These are phyloP conservation scores for Babesia bovis DNA, from an alignment of 169 alveolate genomes.

Conservation along the genomic window DNA sequence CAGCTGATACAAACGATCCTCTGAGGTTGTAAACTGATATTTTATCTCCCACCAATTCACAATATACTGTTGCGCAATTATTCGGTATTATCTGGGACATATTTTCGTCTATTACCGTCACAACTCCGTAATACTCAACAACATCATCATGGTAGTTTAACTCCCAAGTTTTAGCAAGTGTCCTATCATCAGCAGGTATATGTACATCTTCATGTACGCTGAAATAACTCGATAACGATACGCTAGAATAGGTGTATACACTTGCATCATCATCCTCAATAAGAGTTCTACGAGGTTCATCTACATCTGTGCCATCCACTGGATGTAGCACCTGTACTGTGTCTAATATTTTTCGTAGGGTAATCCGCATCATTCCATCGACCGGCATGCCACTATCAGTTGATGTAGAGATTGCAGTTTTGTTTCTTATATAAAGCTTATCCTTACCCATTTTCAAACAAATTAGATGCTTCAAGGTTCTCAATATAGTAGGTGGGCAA, in stretches of 20 bases:
- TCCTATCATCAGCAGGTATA: constrained; percentile 11
- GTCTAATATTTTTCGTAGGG: constrained; percentile 4
- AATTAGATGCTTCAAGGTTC: constrained; percentile 57
- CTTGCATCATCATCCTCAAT: constrained; percentile 22
- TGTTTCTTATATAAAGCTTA: constrained; percentile 26
- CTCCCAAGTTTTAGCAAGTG: neutral
- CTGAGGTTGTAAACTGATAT: constrained; percentile 9
- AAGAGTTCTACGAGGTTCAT: neutral
- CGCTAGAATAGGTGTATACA: constrained; percentile 60
- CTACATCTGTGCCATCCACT: neutral
- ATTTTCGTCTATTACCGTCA: constrained; percentile 55
- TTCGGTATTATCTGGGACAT: constrained; percentile 4
- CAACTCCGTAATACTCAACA: constrained; percentile 46
- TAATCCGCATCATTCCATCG: neutral
- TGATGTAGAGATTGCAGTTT: neutral
- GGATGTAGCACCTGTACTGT: neutral
- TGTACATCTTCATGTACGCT: constrained; percentile 26
- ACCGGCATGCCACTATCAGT: neutral
- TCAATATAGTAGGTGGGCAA: constrained; percentile 21
- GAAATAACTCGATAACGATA: constrained; percentile 51
- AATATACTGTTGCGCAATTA: constrained; percentile 5
- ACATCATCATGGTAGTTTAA: constrained; percentile 8
- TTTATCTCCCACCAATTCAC: constrained; percentile 38
- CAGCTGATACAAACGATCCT: neutral
- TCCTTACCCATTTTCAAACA: constrained; percentile 32